phyloP scores from a whole-genome alignment of 371 early-diverging fungal species.

The Zopfochytrium polystomum region DNA sequence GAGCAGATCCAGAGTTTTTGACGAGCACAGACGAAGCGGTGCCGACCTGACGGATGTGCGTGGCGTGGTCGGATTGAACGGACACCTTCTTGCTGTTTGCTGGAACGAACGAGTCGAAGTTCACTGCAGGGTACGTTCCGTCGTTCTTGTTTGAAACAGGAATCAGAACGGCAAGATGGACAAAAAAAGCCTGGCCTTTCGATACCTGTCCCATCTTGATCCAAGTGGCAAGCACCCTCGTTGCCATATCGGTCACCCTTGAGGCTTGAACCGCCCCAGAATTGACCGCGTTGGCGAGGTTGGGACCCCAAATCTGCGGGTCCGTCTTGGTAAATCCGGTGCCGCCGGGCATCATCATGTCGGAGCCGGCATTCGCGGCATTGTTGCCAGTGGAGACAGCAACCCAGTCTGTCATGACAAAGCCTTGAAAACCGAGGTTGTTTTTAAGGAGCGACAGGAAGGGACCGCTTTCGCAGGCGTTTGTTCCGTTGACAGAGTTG shows the following conservation, averaged over 20 bases:
- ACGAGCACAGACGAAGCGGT: constrained; percentile 54
- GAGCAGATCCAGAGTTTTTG: constrained; percentile 38
- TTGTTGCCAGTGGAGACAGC: constrained; percentile 27
- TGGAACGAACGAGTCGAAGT: constrained; percentile 15
- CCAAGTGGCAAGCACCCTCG: constrained; percentile 55
- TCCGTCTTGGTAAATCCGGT: constrained; percentile 6
- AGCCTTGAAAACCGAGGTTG: constrained; percentile 46
- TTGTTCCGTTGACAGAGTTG: constrained; percentile 49
- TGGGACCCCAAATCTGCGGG: constrained; percentile 21
- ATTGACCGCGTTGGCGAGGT: constrained; percentile 20
- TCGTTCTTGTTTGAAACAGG: no score
- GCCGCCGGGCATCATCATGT: constrained; percentile 63
- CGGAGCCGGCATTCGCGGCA: constrained; percentile 51
- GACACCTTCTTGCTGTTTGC: constrained; percentile 35
- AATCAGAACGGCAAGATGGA: no score
- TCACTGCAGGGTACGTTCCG: constrained; percentile 40
- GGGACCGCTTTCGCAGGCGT: constrained; percentile 52
- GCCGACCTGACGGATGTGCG: constrained; percentile 46
- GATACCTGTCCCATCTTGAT: constrained; percentile 43
- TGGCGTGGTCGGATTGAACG: constrained; percentile 29
- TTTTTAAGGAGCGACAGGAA: constrained; percentile 49
- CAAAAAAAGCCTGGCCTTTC: no score
- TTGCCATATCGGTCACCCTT: constrained; percentile 56
- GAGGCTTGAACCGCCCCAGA: constrained; percentile 19
- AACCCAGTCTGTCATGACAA: constrained; percentile 42